These are phyloP conservation scores for Aquilaria malaccensis DNA, from an alignment of 345 rosid species.

Conservation along the genomic window DNA sequence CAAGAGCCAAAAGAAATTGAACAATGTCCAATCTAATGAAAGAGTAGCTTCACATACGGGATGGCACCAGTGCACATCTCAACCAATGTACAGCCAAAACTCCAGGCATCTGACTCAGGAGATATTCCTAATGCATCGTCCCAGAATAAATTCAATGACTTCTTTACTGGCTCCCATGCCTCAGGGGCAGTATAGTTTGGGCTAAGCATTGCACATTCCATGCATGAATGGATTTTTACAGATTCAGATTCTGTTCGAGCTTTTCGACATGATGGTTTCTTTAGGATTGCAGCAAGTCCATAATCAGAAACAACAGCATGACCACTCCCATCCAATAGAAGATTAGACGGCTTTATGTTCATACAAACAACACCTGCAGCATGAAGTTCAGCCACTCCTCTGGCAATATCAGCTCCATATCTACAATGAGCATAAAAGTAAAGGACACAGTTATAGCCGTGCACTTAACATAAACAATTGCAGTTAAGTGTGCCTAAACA, in stretches of 20 bases:
- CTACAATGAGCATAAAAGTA: slow-evolving; percentile 40
- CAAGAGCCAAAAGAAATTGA: slow-evolving; percentile 3
- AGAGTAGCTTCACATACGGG: slow-evolving; percentile 61
- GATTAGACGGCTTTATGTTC: slow-evolving; percentile 95
- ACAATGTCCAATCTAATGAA: slow-evolving; percentile 11
- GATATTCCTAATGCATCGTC: slow-evolving; percentile 89
- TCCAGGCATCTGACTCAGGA: slow-evolving; percentile 96
- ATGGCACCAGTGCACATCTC: slow-evolving; percentile 99
- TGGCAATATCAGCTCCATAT: slow-evolving; percentile 91
- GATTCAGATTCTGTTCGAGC: slow-evolving; percentile 59
- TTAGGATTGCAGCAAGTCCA: slow-evolving; percentile 82
- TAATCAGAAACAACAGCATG: slow-evolving; percentile 92
- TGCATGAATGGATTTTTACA: slow-evolving; percentile 57
- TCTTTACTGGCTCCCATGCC: slow-evolving; percentile 98
- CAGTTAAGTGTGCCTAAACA: no score
- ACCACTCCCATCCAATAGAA: slow-evolving; percentile 75
- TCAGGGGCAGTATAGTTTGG: slow-evolving; percentile 96
- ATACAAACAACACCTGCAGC: slow-evolving; percentile 96
- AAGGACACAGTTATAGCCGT: slow-evolving; percentile 16
- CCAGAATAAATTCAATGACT: slow-evolving; percentile 81
- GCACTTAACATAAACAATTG: no score
- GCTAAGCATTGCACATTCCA: slow-evolving; percentile 82
- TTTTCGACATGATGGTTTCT: slow-evolving; percentile 80
- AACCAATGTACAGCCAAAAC: slow-evolving; percentile 97
- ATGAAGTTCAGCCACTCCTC: slow-evolving; percentile 95